These are phyloP conservation scores for Papiliotrema nemorosa DNA, from an alignment of 1,284 basidiomycete species.

Conservation along the genomic window DNA sequence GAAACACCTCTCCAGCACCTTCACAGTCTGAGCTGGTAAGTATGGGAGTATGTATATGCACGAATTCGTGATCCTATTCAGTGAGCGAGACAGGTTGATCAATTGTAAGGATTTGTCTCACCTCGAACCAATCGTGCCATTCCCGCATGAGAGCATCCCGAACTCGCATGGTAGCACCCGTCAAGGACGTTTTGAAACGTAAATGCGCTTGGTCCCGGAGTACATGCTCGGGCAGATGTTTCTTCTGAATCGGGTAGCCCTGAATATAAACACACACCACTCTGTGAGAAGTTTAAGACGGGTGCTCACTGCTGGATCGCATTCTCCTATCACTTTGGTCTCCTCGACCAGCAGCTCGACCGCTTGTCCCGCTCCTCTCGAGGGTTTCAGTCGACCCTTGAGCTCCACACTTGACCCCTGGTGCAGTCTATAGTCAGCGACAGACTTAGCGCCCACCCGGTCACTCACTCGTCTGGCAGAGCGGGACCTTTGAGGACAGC, in stretches of 20 bases:
- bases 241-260: slow-evolving; percentile 84
- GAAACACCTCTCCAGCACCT: slow-evolving; percentile 94
- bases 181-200: slow-evolving; percentile 68
- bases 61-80: slow-evolving; percentile 67
- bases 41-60: slow-evolving; percentile 77
- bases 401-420: slow-evolving; percentile 70
- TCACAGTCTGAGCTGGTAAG: slow-evolving; percentile 91
- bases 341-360: slow-evolving; percentile 69
- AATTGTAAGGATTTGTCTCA: slow-evolving; percentile 40
- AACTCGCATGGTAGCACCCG: slow-evolving; percentile 69
- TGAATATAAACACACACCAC: slow-evolving; percentile 33
- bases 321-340: slow-evolving; percentile 66
- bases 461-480: slow-evolving; percentile 33
- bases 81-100: not conserved
- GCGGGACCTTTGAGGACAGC: slow-evolving; percentile 62
- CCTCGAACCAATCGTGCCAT: slow-evolving; percentile 65
- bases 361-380: slow-evolving; percentile 65
- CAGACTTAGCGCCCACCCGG: not conserved
- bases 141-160: slow-evolving; percentile 60
- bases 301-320: slow-evolving; percentile 69
- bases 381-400: slow-evolving; percentile 62
- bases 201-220: slow-evolving; percentile 79
- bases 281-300: not conserved
- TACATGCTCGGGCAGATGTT: slow-evolving; percentile 67
- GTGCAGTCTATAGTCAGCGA: slow-evolving; percentile 49